Percentiles rank a stretch among this genome's conserved stretches.
Evolutionary conservation across 163 green algal genomes (phyloP).

Genomic region (Coccomyxa subellipsoidea): DNA sequence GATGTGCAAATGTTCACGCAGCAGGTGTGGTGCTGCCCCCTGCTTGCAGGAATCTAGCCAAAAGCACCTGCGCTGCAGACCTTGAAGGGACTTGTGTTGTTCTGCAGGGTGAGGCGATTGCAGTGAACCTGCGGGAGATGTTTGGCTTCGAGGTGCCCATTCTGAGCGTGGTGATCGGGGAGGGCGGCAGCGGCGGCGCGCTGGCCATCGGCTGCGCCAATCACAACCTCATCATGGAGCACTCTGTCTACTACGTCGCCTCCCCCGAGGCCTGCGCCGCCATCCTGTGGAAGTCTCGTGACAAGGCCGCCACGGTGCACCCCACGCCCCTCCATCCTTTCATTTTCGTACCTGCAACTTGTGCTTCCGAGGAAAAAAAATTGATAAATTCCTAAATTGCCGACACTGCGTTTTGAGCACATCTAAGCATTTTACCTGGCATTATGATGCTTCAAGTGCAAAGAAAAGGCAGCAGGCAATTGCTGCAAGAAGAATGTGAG

Average conservation of each 20-base stretch:
- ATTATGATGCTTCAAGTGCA: too few species aligned
- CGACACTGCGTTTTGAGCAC: too few species aligned
- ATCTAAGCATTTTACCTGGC: too few species aligned
- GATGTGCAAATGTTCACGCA: too few species aligned
- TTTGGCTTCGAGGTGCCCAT: conserved; percentile 93
- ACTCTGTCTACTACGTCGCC: conserved; percentile 94
- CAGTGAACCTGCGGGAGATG: conserved; percentile 95
- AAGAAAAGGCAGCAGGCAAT: too few species aligned
- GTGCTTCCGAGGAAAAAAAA: neutral
- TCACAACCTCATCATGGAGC: conserved; percentile 90
- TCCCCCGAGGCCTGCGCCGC: conserved; percentile 91
- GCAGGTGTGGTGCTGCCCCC: too few species aligned
- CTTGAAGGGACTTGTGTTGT: too few species aligned
- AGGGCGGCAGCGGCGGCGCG: conserved; percentile 92
- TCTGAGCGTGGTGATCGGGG: conserved; percentile 91
- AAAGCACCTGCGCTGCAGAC: too few species aligned
- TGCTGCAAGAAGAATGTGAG: too few species aligned
- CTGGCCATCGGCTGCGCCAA: conserved; percentile 95
- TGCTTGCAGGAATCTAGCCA: too few species aligned
- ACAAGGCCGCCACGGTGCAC: conserved; percentile 53
- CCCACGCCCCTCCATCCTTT: too few species aligned
- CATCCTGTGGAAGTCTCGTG: conserved; percentile 91
- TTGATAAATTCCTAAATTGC: neutral
- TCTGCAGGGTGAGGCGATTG: conserved; percentile 90
- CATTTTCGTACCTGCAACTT: neutral